A percentile compares a stretch with the other conserved stretches of the same genome.
Evolutionary conservation across 148 eudicot species (phyloP).

Genomic region (Polygonum aviculare): DNA sequence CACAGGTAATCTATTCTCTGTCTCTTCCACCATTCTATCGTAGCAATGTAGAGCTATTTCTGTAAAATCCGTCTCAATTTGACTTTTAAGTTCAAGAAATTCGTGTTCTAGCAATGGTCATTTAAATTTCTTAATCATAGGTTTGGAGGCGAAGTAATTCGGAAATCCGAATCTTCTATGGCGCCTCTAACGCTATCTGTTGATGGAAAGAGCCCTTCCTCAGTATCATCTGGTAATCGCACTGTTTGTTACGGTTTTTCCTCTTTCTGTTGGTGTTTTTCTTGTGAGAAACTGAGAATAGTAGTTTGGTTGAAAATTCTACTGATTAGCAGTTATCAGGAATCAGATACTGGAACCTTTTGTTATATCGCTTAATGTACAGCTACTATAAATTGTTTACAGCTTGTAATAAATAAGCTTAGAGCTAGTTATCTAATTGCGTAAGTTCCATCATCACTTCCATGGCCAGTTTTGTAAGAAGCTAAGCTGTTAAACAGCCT

Average conservation of each 20-base stretch:
- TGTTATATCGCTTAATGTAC: neutral
- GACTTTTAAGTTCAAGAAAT: too few relatives aligned
- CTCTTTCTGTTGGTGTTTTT: neutral
- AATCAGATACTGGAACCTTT: neutral
- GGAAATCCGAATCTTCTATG: conserved; percentile 17
- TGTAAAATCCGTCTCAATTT: neutral
- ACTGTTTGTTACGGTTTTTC: neutral
- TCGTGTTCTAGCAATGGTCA: neutral
- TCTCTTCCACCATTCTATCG: neutral
- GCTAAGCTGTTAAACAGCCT: neutral
- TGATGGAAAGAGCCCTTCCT: conserved; percentile 32
- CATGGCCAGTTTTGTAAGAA: neutral
- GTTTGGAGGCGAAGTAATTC: neutral
- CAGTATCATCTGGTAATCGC: conserved; percentile 31
- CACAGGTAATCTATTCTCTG: neutral
- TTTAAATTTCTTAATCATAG: neutral
- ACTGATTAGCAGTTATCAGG: neutral
- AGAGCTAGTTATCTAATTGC: neutral
- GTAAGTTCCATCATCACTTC: neutral
- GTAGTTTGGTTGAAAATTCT: conserved; percentile 2
- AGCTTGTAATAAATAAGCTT: neutral
- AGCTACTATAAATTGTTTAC: neutral
- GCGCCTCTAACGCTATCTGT: conserved; percentile 48
- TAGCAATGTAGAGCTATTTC: neutral
- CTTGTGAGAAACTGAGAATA: neutral